Base-by-base conservation (phyloP, 116 monocot species). In the Thalassia testudinum region DNA sequence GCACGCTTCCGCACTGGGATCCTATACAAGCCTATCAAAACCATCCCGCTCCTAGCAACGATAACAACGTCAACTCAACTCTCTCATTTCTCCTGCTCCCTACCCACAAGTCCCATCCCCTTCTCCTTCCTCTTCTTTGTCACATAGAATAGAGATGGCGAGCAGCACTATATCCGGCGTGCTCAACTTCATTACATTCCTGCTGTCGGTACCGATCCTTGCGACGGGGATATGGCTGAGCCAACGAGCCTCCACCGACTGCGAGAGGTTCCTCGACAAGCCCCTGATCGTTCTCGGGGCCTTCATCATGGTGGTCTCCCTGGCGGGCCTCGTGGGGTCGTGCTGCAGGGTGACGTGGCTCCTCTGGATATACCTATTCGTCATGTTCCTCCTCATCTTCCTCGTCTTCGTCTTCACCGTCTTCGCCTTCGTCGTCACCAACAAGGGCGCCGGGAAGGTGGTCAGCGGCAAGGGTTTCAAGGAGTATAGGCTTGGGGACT, bases 371-470 rank as follows among this genome's bases (percentile, higher is more conserved):
- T 92, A 92, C 72, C 92, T 92, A 24, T 28, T 79, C 60, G 79
- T 80, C 57, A 92, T 86, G 92, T 92, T 92, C 72, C 12, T 86
- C 48, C 83, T 92, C 67, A 86, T 92, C 67, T 15, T 83, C 43
- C 54, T 78, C 65, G 47, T 80, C 65, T 83, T 92, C 59, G 68
- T 70, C 66, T 83, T 92, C 75, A 86, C 86, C 47, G 19, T 92
- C 50, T 92, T 92, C 68, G 75, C 78, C 38, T 92, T 92, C 57
- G 83, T 83, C 17, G 80, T 92, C 58, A 92, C 92, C 22, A 92
- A 92, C 55, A 92, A 80, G 63, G 92, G 92, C 1, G 92, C 92
- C 1, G 92, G 92, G 7, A 69, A 92, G 66, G 72, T 68, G 23
- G 92, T 80, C 22, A 80, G 80, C 7, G 73, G 60, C 8, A 58